Conservation (phyloP, 1,284 basidiomycete genomes). For the Pisolithus thermaeus region DNA sequence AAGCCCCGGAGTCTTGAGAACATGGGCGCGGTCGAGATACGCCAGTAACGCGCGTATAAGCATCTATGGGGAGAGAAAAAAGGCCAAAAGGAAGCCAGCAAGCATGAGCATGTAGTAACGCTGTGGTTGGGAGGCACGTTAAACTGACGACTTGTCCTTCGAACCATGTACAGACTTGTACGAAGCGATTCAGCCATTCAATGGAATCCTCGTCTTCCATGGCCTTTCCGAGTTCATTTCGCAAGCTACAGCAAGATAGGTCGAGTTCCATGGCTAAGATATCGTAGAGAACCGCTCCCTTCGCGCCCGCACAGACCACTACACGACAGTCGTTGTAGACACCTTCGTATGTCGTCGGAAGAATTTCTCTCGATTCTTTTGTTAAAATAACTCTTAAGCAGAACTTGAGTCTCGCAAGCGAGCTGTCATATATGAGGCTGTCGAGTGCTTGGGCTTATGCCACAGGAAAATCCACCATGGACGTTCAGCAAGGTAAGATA, state of each 20-base stretch:
- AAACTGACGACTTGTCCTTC: slow-evolving; percentile 53
- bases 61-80: slow-evolving; percentile 27
- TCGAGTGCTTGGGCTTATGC: slow-evolving; percentile 10
- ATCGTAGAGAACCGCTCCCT: slow-evolving; percentile 50
- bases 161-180: slow-evolving; percentile 54
- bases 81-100: neutral
- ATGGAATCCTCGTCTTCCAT: slow-evolving; percentile 23
- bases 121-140: neutral
- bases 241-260: slow-evolving; percentile 38
- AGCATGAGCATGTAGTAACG: neutral
- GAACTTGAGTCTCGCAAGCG: slow-evolving; percentile 30
- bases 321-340: slow-evolving; percentile 53
- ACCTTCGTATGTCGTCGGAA: slow-evolving; percentile 47
- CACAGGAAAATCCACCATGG: neutral
- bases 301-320: slow-evolving; percentile 44
- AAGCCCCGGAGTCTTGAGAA: slow-evolving; percentile 32
- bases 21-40: slow-evolving; percentile 58
- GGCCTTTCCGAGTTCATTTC: slow-evolving; percentile 29
- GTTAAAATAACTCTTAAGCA: slow-evolving; percentile 43
- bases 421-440: slow-evolving; percentile 4
- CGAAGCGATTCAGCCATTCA: slow-evolving; percentile 50
- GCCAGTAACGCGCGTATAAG: slow-evolving; percentile 54
- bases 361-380: slow-evolving; percentile 24
- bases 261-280: slow-evolving; percentile 50
- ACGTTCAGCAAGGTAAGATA: neutral